These are phyloP conservation scores for Kodamaea fungicola DNA, from an alignment of 1,139 yeast genomes.

Conservation along the genomic window DNA sequence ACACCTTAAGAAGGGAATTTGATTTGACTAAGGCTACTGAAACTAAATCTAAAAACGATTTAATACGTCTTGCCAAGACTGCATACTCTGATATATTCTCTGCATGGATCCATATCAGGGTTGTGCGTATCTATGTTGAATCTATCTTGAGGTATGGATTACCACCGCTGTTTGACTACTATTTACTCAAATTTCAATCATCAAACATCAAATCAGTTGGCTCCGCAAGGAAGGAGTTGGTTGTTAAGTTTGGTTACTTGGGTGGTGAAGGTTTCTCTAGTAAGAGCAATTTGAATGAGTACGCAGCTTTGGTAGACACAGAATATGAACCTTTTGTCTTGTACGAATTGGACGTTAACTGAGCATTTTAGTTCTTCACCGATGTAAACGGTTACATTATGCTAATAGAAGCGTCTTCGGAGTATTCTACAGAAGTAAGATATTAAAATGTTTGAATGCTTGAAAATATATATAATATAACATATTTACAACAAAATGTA, in stretches of 20 bases:
- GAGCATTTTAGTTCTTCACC: slow-evolving; percentile 4
- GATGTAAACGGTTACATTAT: background rate
- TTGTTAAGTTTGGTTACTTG: slow-evolving; percentile 76
- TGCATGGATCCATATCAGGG: slow-evolving; percentile 86
- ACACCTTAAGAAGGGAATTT: slow-evolving; percentile 72
- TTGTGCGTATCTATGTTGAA: slow-evolving; percentile 53
- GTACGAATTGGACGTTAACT: slow-evolving; percentile 50
- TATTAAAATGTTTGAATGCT: too few relatives aligned
- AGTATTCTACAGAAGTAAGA: background rate
- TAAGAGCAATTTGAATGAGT: slow-evolving; percentile 68
- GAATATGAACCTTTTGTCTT: slow-evolving; percentile 95
- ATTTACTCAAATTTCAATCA: slow-evolving; percentile 44
- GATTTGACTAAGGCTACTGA: slow-evolving; percentile 74
- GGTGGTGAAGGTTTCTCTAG: slow-evolving; percentile 87
- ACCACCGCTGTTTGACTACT: slow-evolving; percentile 86
- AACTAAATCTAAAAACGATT: slow-evolving; percentile 69
- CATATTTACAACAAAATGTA: too few relatives aligned
- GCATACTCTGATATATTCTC: slow-evolving; percentile 83
- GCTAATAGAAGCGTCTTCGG: background rate
- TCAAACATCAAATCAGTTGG: slow-evolving; percentile 40
- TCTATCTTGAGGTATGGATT: slow-evolving; percentile 89
- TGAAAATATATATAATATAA: too few relatives aligned
- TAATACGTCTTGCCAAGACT: slow-evolving; percentile 77
- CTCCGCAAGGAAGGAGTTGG: slow-evolving; percentile 64
- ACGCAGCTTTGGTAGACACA: slow-evolving; percentile 86